Evolutionary conservation across 2,329 filamentous ascomycete genomes (phyloP), one percentile per base, ranked within the genome.

Genomic region (Aspergillus spinulosporus): DNA sequence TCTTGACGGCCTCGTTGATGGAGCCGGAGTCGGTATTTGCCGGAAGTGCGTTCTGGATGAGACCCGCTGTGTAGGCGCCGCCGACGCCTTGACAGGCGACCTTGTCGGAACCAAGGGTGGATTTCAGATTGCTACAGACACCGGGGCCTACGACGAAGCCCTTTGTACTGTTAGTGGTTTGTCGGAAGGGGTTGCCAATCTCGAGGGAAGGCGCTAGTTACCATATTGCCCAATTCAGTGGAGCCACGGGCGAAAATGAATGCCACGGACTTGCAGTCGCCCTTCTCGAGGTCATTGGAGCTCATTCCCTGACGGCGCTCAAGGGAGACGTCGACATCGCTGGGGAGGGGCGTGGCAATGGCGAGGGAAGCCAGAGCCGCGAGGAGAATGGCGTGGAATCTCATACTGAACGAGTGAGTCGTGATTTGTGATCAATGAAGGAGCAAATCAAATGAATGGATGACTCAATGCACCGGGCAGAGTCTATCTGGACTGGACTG

Each of bases 31-130:
- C 67, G 1, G 76, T 77, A 39, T 76, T 76, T 1, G 65, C 59
- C 2, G 74, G 71, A 0, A 76, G 67, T 39, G 70, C 66, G 58
- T 79, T 79, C 28, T 69, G 66, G 0, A 62, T 53, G 0, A 78
- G 42, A 1, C 60, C 60, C 0, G 76, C 77, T 1, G 54, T 64
- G 64, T 81, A 81, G 4, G 73, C 73, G 34, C 67, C 68, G 3
- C 71, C 72, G 11, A 81, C 75, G 11, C 78, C 78, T 60, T 80
- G 78, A 21, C 78, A 71, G 45, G 66, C 69, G 26, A 71, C 65
- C 11, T 62, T 56, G 45, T 60, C 64, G 21, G 47, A 11, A 12
- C 64, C 64, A 9, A 70, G 56, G 5, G 62, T 40, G 2, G 15
- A 11, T 39, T 71, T 67, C 26, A 73, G 54, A 2, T 42, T 58